Evolutionary conservation across 2,329 filamentous ascomycete species (phyloP).

Genomic region (Gaeumannomyces sp.): DNA sequence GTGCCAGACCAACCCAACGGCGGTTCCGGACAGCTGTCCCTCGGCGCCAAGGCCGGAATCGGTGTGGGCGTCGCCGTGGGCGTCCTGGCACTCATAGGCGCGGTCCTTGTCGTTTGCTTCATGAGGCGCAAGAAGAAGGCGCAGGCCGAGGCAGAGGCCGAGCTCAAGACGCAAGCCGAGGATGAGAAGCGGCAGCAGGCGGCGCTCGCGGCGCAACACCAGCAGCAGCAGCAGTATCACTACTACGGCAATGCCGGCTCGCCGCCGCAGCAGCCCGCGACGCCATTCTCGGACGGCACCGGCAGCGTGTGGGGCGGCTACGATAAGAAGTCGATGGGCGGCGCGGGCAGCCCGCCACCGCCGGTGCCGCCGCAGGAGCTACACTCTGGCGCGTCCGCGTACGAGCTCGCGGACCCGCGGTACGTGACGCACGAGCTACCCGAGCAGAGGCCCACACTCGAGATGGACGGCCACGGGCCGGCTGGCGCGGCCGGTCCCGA

Average conservation of each 20-base stretch:
- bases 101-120: slow-evolving; percentile 22
- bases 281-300: too few relatives aligned
- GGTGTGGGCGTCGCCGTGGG: slow-evolving; percentile 28
- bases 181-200: slow-evolving; percentile 11
- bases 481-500: too few relatives aligned
- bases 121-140: slow-evolving; percentile 21
- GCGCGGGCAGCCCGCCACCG: not conserved
- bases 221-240: slow-evolving; percentile 5
- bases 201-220: slow-evolving; percentile 8
- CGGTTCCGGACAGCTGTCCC: slow-evolving; percentile 21
- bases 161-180: slow-evolving; percentile 6
- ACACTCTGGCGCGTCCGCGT: not conserved
- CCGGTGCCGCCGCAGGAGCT: slow-evolving; percentile 10
- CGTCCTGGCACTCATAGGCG: slow-evolving; percentile 24
- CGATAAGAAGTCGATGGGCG: slow-evolving; percentile 9
- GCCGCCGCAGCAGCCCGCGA: too few relatives aligned
- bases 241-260: not conserved
- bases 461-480: slow-evolving; percentile 5
- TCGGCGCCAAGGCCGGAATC: slow-evolving; percentile 29
- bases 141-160: slow-evolving; percentile 12
- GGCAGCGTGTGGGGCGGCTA: slow-evolving; percentile 5
- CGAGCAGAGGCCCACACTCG: slow-evolving; percentile 4
- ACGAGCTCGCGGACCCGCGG: slow-evolving; percentile 1
- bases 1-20: not conserved
- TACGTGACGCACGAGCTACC: slow-evolving; percentile 3